Conservation (phyloP, 2,329 filamentous ascomycete genomes). For the Pestalotiopsis sp. region DNA sequence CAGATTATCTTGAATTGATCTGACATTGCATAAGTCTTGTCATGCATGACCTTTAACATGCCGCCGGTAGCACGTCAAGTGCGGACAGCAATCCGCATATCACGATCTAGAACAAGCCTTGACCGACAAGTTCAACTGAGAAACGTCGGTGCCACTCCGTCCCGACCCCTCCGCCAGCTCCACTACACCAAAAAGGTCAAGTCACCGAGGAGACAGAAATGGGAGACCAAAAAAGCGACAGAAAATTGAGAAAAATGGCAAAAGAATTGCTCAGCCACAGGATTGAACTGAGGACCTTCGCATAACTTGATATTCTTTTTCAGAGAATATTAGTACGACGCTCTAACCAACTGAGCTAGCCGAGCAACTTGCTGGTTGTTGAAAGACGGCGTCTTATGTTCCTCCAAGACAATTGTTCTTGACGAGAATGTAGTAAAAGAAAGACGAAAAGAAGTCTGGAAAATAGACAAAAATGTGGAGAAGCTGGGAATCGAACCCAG, state of each 20-base stretch:
- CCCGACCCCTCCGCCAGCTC: not conserved
- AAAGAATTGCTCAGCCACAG: not conserved
- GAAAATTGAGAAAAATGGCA: not conserved
- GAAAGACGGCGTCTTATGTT: not conserved
- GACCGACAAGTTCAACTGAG: not conserved
- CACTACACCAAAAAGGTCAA: not conserved
- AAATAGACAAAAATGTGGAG: constrained; percentile 9
- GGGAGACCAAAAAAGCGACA: not conserved
- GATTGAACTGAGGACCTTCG: not conserved
- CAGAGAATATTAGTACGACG: not conserved
- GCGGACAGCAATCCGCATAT: not conserved
- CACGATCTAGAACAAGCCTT: not conserved
- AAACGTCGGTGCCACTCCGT: not conserved
- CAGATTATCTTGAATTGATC: not conserved
- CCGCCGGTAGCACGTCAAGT: not conserved
- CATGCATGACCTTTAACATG: not conserved
- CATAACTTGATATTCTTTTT: not conserved
- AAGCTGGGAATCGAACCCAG: constrained; percentile 19
- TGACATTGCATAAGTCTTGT: not conserved
- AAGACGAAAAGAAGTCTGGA: not conserved
- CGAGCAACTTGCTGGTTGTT: not conserved
- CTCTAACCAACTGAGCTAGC: not conserved
- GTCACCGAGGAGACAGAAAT: not conserved
- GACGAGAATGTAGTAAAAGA: not conserved
- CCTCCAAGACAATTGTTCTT: not conserved